A percentile compares a stretch with the other conserved stretches of the same genome.
phyloP scores from a whole-genome alignment of 148 eudicot genomes.

The Limonium bicolor region DNA sequence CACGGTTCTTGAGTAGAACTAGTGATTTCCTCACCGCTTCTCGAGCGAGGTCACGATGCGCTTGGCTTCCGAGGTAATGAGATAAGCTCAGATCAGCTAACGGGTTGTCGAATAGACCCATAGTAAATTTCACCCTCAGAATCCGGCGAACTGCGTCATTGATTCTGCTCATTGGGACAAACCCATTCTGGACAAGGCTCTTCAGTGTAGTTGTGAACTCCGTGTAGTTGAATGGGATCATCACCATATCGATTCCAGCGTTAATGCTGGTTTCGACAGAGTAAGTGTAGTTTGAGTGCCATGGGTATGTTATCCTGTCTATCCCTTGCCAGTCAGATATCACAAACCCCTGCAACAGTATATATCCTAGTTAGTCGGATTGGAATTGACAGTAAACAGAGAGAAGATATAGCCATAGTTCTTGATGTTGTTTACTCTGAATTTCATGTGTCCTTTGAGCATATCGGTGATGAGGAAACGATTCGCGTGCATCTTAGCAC shows the following conservation, averaged over 20 bases:
- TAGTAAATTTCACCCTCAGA: conserved; percentile 11
- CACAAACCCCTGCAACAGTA: conserved; percentile 12
- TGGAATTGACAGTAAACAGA: too few relatives aligned
- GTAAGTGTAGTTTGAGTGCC: conserved; percentile 14
- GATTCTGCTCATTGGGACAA: conserved; percentile 11
- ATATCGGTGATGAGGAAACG: conserved; percentile 15
- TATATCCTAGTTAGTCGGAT: too few relatives aligned
- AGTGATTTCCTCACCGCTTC: conserved; percentile 22
- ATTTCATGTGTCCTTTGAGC: conserved; percentile 19
- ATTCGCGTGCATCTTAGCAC: conserved; percentile 19
- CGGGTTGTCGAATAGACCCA: conserved; percentile 17
- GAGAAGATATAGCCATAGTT: too few relatives aligned
- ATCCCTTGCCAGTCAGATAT: conserved; percentile 18
- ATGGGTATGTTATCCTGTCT: conserved; percentile 13
- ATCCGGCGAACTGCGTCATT: conserved; percentile 18
- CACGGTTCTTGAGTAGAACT: conserved; percentile 20
- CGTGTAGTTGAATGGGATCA: conserved; percentile 10
- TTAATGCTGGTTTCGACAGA: conserved; percentile 7
- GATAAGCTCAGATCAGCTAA: conserved; percentile 14
- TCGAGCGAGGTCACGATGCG: conserved; percentile 23
- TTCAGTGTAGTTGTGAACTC: conserved; percentile 11
- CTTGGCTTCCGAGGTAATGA: conserved; percentile 18
- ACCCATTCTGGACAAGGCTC: conserved; percentile 8
- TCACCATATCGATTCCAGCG: conserved; percentile 20
- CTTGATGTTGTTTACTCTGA: conserved; percentile 15